Conservation (phyloP, 352 stramenopile genomes). For the Halophytophthora batemanensis region DNA sequence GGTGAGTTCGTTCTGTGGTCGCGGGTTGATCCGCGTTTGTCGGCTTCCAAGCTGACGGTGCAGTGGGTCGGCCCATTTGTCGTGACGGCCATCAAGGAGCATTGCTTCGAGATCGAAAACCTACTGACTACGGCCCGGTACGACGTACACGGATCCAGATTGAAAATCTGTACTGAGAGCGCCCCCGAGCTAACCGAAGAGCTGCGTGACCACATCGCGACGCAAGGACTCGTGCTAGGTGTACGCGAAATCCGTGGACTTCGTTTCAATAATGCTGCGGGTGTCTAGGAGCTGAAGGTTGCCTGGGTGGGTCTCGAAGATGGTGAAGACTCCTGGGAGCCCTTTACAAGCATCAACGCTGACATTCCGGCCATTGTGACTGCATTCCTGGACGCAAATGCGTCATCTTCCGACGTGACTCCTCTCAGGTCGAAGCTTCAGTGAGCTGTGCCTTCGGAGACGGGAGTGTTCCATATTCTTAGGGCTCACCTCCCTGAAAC, state of each 20-base stretch:
- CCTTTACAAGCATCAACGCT: slow-evolving; percentile 3
- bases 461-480: too few species aligned
- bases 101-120: slow-evolving; percentile 15
- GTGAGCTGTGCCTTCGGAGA: too few species aligned
- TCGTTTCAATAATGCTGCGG: not conserved
- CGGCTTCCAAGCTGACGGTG: slow-evolving; percentile 5
- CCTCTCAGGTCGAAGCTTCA: too few species aligned
- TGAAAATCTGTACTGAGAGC: slow-evolving; percentile 12
- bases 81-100: slow-evolving; percentile 2
- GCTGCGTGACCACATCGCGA: slow-evolving; percentile 6
- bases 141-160: slow-evolving; percentile 6
- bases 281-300: slow-evolving; percentile 7
- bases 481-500: too few species aligned
- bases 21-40: slow-evolving; percentile 6
- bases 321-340: slow-evolving; percentile 11
- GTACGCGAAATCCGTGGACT: not conserved
- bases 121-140: slow-evolving; percentile 8
- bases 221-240: slow-evolving; percentile 10
- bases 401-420: too few species aligned
- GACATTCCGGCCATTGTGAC: slow-evolving; percentile 3
- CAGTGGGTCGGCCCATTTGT: slow-evolving; percentile 8
- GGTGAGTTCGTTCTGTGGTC: slow-evolving; percentile 11
- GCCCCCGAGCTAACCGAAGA: slow-evolving; percentile 6
- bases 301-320: slow-evolving; percentile 10
- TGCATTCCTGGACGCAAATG: too few species aligned